These are phyloP conservation scores for Starmerella etchellsii DNA, from an alignment of 805 yeast species.

Conservation along the genomic window DNA sequence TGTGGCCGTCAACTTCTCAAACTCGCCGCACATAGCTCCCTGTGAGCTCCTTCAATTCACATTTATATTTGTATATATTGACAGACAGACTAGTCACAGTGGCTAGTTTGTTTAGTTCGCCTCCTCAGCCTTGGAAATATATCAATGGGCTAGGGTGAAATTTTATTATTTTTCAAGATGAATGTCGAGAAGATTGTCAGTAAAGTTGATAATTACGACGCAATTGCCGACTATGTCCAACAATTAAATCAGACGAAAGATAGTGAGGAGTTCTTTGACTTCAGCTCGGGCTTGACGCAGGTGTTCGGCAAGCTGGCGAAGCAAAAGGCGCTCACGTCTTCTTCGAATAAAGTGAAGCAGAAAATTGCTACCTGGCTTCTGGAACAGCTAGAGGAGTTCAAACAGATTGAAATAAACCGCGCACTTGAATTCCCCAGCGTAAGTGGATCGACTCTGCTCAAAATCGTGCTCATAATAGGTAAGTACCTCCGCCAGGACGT, in stretches of 20 bases:
- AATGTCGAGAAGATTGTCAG: constrained; percentile 9
- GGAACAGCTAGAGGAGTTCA: constrained; percentile 16
- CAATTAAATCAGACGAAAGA: constrained; percentile 25
- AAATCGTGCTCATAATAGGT: constrained; percentile 38
- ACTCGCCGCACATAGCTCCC: constrained; percentile 9
- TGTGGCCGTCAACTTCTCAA: constrained; percentile 6
- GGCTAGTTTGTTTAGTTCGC: too few species aligned
- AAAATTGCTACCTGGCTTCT: constrained; percentile 36
- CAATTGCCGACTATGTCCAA: constrained; percentile 36
- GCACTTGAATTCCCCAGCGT: neutral
- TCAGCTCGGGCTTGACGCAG: constrained; percentile 31
- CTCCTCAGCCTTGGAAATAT: too few species aligned
- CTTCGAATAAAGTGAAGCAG: constrained; percentile 46
- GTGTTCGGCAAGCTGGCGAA: constrained; percentile 39
- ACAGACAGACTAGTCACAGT: too few species aligned
- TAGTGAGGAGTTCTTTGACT: constrained; percentile 18
- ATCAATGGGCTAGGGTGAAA: neutral
- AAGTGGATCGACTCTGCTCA: constrained; percentile 37
- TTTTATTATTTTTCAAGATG: constrained; percentile 5
- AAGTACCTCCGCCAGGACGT: constrained; percentile 45
- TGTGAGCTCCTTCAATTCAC: too few species aligned
- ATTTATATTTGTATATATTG: neutral
- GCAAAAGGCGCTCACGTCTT: constrained; percentile 30
- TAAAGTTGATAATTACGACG: constrained; percentile 36
- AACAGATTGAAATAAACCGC: neutral